These are phyloP conservation scores for Scortechinia acanthostroma DNA, from an alignment of 2,329 filamentous ascomycete genomes.

Conservation along the genomic window DNA sequence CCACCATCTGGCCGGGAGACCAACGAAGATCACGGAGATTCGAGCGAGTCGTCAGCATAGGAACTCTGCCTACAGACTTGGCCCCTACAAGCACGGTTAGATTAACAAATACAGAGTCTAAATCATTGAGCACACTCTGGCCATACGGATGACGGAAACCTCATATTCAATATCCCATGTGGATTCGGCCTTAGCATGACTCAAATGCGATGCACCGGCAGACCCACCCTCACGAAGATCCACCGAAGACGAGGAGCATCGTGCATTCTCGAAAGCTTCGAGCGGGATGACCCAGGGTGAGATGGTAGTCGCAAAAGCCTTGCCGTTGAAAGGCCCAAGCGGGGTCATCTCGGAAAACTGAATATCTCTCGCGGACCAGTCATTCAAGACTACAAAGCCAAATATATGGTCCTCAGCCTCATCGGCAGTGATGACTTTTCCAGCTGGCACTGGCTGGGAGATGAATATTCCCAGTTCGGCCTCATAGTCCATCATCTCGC, in stretches of 20 bases:
- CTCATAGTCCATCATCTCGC: conserved; percentile 28
- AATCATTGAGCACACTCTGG: too few species aligned
- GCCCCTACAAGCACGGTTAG: too few species aligned
- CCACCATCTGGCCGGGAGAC: not conserved
- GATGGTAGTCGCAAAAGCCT: conserved; percentile 50
- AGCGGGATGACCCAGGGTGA: conserved; percentile 55
- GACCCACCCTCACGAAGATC: too few species aligned
- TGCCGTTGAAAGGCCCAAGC: conserved; percentile 52
- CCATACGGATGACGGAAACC: too few species aligned
- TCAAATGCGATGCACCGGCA: too few species aligned
- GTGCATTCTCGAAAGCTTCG: conserved; percentile 49
- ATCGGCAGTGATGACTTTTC: conserved; percentile 25
- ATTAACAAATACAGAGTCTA: too few species aligned
- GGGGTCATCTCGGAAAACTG: conserved; percentile 54
- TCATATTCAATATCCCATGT: too few species aligned
- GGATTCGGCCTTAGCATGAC: too few species aligned
- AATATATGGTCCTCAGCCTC: conserved; percentile 53
- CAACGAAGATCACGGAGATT: not conserved
- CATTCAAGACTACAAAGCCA: conserved; percentile 54
- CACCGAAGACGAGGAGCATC: too few species aligned
- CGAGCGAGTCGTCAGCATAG: too few species aligned
- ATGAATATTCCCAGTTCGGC: conserved; percentile 35
- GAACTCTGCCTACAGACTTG: too few species aligned
- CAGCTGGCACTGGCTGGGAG: conserved; percentile 26
- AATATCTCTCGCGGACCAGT: conserved; percentile 59